These are phyloP conservation scores for Heritiera littoralis DNA, from an alignment of 345 rosid species.

Conservation along the genomic window DNA sequence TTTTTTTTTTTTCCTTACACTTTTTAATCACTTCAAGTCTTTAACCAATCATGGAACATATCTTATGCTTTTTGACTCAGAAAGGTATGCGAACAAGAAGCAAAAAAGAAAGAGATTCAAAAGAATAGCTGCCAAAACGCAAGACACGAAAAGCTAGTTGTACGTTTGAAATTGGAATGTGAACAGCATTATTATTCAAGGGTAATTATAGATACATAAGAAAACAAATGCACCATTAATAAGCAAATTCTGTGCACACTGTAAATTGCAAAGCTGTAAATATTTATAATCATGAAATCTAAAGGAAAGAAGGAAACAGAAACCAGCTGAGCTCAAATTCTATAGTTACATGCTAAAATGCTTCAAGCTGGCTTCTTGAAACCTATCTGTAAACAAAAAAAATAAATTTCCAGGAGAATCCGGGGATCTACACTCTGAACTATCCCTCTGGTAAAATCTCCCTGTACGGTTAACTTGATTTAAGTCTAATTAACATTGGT, in stretches of 20 bases:
- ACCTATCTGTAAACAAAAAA: not conserved
- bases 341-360: slow-evolving; percentile 39
- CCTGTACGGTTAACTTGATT: not conserved
- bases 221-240: not conserved
- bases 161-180: not conserved
- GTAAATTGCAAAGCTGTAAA: not conserved
- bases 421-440: slow-evolving; percentile 43
- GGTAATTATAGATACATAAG: not conserved
- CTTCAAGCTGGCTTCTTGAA: slow-evolving; percentile 48
- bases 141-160: not conserved
- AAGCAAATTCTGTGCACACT: not conserved
- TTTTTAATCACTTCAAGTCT: too few species aligned
- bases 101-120: not conserved
- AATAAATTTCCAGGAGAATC: slow-evolving; percentile 28
- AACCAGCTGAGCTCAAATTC: slow-evolving; percentile 57
- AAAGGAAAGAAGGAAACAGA: slow-evolving; percentile 8
- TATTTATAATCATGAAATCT: not conserved
- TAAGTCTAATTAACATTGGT: slow-evolving; percentile 48
- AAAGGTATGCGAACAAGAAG: not conserved
- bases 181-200: not conserved
- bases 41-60: not conserved
- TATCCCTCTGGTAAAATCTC: slow-evolving; percentile 54
- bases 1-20: too few species aligned
- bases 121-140: not conserved
- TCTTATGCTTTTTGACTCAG: not conserved